phyloP scores from a whole-genome alignment of 768 basidiomycete species.

The Sutorius australiensis region DNA sequence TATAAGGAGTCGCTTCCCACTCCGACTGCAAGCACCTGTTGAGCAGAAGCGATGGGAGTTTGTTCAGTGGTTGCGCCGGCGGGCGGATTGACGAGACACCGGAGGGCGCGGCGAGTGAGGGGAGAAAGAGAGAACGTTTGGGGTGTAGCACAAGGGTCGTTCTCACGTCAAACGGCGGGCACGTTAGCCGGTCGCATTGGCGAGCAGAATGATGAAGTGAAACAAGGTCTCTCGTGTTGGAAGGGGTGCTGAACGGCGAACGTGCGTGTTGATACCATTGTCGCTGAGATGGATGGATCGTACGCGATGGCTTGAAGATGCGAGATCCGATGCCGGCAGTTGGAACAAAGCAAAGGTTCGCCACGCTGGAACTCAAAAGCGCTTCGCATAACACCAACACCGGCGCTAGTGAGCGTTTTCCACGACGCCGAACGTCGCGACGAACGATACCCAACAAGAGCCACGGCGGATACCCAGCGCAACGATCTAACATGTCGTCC shows the following conservation, averaged over 20 bases:
- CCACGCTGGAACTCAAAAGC: not conserved
- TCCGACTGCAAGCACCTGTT: too few species aligned
- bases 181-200: not conserved
- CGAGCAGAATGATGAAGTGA: conserved; percentile 9
- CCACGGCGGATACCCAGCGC: conserved; percentile 15
- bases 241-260: not conserved
- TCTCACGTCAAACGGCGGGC: not conserved
- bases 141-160: too few species aligned
- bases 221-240: not conserved
- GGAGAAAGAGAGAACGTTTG: too few species aligned
- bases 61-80: too few species aligned
- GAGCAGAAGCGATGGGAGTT: too few species aligned
- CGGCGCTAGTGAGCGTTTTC: conserved; percentile 2
- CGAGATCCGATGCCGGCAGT: not conserved
- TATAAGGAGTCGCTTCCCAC: too few species aligned
- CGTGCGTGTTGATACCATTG: not conserved
- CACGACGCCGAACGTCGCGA: conserved; percentile 1
- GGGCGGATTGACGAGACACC: too few species aligned
- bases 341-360: not conserved
- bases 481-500: conserved; percentile 19
- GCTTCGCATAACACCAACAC: conserved; percentile 4
- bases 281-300: too few species aligned
- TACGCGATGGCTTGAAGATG: not conserved
- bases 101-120: too few species aligned
- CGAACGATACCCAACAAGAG: conserved; percentile 14